A percentile compares a stretch with the other conserved stretches of the same genome.
Conservation (phyloP, 2,329 filamentous ascomycete genomes). For the Fusarium pseudonygamai region DNA sequence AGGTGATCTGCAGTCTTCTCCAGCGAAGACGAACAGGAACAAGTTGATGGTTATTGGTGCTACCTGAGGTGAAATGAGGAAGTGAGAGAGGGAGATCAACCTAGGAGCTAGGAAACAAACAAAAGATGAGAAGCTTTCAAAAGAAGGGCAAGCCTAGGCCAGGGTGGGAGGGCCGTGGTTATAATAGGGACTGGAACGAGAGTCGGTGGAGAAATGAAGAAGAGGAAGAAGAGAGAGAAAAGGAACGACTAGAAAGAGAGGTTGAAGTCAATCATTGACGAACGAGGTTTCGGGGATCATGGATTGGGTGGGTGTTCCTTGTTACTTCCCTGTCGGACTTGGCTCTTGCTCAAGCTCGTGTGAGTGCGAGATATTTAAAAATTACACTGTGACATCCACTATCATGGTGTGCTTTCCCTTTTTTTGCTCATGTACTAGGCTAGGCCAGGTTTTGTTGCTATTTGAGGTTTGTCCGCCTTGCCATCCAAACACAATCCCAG, state of each 20-base stretch:
- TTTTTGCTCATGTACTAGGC: not conserved
- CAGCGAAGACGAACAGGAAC: conserved; percentile 30
- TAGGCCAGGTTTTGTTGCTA: conserved; percentile 8
- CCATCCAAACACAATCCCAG: conserved; percentile 16
- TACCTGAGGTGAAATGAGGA: conserved; percentile 22
- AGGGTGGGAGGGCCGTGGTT: conserved; percentile 37
- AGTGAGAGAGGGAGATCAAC: conserved; percentile 24
- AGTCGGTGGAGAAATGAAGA: conserved; percentile 36
- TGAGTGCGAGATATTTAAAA: conserved; percentile 12
- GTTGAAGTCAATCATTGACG: conserved; percentile 33
- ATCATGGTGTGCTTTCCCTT: not conserved
- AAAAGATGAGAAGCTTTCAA: conserved; percentile 21
- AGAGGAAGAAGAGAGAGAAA: conserved; percentile 27
- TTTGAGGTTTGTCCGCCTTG: conserved; percentile 25
- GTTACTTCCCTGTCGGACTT: conserved; percentile 26
- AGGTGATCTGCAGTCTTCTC: conserved; percentile 31
- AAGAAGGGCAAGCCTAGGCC: conserved; percentile 8
- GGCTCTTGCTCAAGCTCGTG: conserved; percentile 20
- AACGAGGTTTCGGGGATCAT: conserved; percentile 38
- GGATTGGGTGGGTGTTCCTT: conserved; percentile 32
- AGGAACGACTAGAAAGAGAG: conserved; percentile 19
- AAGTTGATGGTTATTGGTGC: conserved; percentile 11
- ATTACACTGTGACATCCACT: conserved; percentile 23
- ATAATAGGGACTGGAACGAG: conserved; percentile 42
- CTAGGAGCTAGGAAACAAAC: conserved; percentile 28